These are phyloP conservation scores for Primulina huaijiensis DNA, from an alignment of 257 asterid species.

Conservation along the genomic window DNA sequence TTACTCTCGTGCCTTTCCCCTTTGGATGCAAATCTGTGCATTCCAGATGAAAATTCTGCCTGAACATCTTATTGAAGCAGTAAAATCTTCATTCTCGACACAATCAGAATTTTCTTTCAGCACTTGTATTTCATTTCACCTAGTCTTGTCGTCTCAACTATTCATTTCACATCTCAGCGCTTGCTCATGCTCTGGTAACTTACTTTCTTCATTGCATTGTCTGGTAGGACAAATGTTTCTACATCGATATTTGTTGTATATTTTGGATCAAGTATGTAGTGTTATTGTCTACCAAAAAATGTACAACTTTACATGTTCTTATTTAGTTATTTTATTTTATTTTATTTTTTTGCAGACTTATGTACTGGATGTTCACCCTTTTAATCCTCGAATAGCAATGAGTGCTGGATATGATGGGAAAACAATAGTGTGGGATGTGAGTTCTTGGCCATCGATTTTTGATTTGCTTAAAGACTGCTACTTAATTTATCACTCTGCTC, in stretches of 20 bases:
- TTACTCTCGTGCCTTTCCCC: neutral
- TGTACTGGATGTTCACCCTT: conserved; percentile 95
- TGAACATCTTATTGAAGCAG: neutral
- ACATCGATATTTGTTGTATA: neutral
- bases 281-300: neutral
- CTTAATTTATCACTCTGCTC: conserved; percentile 17
- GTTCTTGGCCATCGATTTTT: conserved; percentile 15
- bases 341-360: conserved; percentile 59
- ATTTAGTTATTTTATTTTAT: conserved; percentile 1
- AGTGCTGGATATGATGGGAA: conserved; percentile 99
- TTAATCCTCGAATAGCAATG: conserved; percentile 97
- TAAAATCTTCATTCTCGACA: neutral
- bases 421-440: conserved; percentile 96
- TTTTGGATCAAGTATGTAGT: neutral
- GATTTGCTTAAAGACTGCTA: conserved; percentile 19
- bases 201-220: conserved; percentile 2
- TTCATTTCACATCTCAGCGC: neutral
- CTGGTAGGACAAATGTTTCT: neutral
- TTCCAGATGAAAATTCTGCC: conserved; percentile 1
- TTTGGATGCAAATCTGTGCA: neutral
- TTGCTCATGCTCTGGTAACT: neutral
- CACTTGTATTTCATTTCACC: conserved; percentile 2
- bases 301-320: conserved; percentile 2
- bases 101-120: neutral
- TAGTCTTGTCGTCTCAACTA: neutral